Percentiles rank a stretch among this genome's conserved stretches.
Evolutionary conservation across 2,329 filamentous ascomycete genomes (phyloP).

Genomic region (Penicillium italicum): DNA sequence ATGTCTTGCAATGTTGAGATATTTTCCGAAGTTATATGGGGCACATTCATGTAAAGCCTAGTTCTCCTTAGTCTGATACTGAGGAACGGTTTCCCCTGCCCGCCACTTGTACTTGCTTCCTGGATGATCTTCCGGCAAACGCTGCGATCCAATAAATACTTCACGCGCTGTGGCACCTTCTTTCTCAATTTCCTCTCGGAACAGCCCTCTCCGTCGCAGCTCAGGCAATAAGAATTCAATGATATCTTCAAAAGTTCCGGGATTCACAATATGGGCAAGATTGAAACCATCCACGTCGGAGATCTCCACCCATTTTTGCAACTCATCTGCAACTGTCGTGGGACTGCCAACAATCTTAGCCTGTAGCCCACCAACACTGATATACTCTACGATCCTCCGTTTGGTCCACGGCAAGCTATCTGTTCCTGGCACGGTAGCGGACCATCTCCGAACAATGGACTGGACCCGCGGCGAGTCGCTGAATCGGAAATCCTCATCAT

Average conservation of each 20-base stretch:
- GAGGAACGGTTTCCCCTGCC: neutral
- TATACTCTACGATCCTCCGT: slow-evolving; percentile 23
- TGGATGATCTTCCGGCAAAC: slow-evolving; percentile 6
- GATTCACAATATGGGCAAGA: slow-evolving; percentile 18
- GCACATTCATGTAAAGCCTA: neutral
- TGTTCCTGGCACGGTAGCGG: slow-evolving; percentile 33
- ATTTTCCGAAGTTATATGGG: too few species aligned
- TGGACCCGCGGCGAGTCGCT: slow-evolving; percentile 32
- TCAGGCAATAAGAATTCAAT: slow-evolving; percentile 23
- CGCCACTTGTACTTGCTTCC: slow-evolving; percentile 8
- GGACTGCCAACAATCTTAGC: slow-evolving; percentile 3
- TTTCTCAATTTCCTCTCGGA: neutral
- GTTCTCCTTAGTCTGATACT: neutral
- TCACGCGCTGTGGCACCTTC: slow-evolving; percentile 5
- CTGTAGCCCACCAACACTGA: slow-evolving; percentile 17
- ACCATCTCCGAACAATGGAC: slow-evolving; percentile 31
- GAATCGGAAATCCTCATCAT: slow-evolving; percentile 43
- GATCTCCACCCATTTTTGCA: slow-evolving; percentile 19
- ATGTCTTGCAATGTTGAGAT: too few species aligned
- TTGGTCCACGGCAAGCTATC: slow-evolving; percentile 32
- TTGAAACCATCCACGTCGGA: slow-evolving; percentile 25
- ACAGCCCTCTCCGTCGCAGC: neutral
- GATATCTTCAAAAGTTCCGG: slow-evolving; percentile 23
- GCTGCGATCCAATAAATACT: slow-evolving; percentile 1
- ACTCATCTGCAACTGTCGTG: slow-evolving; percentile 4